Evolutionary conservation across 2,329 filamentous ascomycete species (phyloP).

Genomic region (Alternaria rosae): DNA sequence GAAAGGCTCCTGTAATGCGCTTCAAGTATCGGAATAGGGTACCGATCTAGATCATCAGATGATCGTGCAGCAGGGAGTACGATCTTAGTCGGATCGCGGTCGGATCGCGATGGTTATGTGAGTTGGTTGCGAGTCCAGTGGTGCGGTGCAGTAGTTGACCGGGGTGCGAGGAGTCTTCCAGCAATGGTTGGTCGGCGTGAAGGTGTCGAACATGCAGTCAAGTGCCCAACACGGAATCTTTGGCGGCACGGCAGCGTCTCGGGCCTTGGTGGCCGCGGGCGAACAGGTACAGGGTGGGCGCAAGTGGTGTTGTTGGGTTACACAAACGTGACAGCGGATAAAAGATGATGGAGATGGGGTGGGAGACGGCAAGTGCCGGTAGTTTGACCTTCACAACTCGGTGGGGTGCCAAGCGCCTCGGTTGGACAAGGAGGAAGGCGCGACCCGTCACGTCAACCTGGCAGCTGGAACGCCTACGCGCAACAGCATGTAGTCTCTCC

Average conservation of each 20-base stretch:
- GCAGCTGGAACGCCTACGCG: slow-evolving; percentile 11
- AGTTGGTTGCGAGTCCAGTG: background rate
- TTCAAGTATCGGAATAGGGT: background rate
- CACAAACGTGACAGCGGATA: background rate
- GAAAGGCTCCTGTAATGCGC: background rate
- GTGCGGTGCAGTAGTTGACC: background rate
- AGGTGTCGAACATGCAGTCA: slow-evolving; percentile 1
- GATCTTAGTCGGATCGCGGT: slow-evolving; percentile 4
- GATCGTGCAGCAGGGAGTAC: slow-evolving; percentile 6
- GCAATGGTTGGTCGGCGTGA: slow-evolving; percentile 6
- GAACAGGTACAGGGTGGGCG: background rate
- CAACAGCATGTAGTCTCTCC: slow-evolving; percentile 14
- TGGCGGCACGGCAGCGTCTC: background rate
- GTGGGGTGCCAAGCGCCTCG: slow-evolving; percentile 24
- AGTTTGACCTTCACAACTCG: slow-evolving; percentile 1
- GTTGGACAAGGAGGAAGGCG: slow-evolving; percentile 18
- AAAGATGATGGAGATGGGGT: background rate
- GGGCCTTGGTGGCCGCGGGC: background rate
- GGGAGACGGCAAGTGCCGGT: background rate
- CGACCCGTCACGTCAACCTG: slow-evolving; percentile 23
- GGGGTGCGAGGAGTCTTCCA: background rate
- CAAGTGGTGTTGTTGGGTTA: background rate
- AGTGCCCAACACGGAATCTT: background rate
- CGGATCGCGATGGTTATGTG: background rate
- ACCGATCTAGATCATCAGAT: slow-evolving; percentile 4